Evolutionary conservation across 208 protist species (phyloP).

Genomic region (Vickermania ingenoplastis): DNA sequence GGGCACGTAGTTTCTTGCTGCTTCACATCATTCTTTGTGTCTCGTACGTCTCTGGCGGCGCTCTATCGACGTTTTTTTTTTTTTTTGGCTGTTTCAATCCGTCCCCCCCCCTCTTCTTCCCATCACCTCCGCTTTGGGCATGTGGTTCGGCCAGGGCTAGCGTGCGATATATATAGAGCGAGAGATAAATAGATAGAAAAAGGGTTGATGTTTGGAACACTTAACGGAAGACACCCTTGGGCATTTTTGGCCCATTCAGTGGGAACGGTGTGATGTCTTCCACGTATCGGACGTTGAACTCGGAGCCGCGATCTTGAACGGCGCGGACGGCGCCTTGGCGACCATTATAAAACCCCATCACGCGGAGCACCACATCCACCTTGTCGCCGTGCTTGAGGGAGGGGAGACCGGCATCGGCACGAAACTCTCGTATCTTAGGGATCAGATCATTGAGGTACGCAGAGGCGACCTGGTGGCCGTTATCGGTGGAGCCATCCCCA

Average conservation of each 20-base stretch:
- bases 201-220: slow-evolving; percentile 2
- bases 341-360: slow-evolving; percentile 89
- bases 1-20: no score
- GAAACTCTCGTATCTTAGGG: slow-evolving; percentile 59
- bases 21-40: no score
- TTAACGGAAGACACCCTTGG: slow-evolving; percentile 71
- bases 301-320: slow-evolving; percentile 65
- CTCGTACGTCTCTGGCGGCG: no score
- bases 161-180: no score
- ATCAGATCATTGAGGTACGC: slow-evolving; percentile 83
- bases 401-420: slow-evolving; percentile 36
- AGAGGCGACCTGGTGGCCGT: slow-evolving; percentile 80
- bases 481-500: slow-evolving; percentile 72
- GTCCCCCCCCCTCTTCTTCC: no score
- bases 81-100: no score
- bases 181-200: no score
- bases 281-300: slow-evolving; percentile 74
- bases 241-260: slow-evolving; percentile 85
- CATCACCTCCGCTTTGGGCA: no score
- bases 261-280: slow-evolving; percentile 89
- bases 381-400: slow-evolving; percentile 50
- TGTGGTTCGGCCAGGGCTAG: no score
- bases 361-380: slow-evolving; percentile 80
- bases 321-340: slow-evolving; percentile 80
- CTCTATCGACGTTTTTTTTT: no score